Conservation (phyloP, 176 grass and related monocot genomes). For the Pharus latifolius region DNA sequence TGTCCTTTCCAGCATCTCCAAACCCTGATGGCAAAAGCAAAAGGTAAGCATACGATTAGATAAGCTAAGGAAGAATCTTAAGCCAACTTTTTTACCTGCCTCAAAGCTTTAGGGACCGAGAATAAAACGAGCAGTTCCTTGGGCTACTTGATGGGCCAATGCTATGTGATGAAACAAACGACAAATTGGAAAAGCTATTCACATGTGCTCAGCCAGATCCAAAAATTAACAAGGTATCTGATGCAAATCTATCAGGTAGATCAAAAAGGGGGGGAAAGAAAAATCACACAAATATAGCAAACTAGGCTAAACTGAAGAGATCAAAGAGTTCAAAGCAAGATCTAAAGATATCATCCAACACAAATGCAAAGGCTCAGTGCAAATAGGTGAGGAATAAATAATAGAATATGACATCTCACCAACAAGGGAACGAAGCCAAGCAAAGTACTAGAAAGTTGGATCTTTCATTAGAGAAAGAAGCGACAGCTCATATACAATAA, state of each 20-base stretch:
- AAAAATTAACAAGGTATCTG: not conserved
- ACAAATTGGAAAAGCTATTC: not conserved
- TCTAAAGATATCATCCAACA: not conserved
- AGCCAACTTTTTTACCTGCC: too few relatives aligned
- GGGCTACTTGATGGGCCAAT: too few relatives aligned
- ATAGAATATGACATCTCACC: not conserved
- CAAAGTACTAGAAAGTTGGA: not conserved
- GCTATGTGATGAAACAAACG: not conserved
- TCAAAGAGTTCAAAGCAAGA: not conserved
- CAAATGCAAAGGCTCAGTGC: not conserved
- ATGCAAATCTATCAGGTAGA: not conserved
- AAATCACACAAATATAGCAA: not conserved
- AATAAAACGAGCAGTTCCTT: too few relatives aligned
- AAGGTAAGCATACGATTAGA: too few relatives aligned
- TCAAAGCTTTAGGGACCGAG: too few relatives aligned
- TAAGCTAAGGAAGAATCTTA: too few relatives aligned
- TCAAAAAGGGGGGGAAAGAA: not conserved
- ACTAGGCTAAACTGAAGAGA: not conserved
- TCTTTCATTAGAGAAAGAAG: not conserved
- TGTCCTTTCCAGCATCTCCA: too few relatives aligned
- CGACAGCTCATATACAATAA: too few relatives aligned
- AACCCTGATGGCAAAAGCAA: too few relatives aligned
- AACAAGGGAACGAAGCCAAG: not conserved
- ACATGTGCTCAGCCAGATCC: not conserved
- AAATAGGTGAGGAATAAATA: not conserved